Conservation (phyloP, 1,139 yeast species). For the Starmera stellimalicola region DNA sequence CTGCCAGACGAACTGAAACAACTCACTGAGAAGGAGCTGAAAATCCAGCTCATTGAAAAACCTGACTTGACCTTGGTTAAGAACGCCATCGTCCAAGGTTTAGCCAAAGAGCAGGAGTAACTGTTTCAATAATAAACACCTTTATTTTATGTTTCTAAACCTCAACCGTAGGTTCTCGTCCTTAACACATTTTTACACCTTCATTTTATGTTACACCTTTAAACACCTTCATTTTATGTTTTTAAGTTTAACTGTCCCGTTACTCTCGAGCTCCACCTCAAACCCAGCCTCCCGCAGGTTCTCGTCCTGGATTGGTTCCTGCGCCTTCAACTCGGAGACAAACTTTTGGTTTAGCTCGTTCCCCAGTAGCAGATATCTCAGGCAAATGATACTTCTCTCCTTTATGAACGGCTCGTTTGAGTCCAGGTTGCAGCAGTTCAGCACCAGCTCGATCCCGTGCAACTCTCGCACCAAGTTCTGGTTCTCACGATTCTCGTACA, state of each 20-base stretch:
- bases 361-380: conserved; percentile 54
- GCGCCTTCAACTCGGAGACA: conserved; percentile 57
- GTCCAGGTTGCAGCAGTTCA: conserved; percentile 81
- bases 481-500: conserved; percentile 38
- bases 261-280: conserved; percentile 41
- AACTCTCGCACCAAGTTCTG: conserved; percentile 61
- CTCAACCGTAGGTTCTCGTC: conserved; percentile 1
- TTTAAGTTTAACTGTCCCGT: conserved; percentile 41
- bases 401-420: conserved; percentile 82
- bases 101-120: conserved; percentile 35
- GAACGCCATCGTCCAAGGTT: conserved; percentile 60
- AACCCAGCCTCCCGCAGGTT: conserved; percentile 47
- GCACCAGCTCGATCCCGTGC: conserved; percentile 61
- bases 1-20: conserved; percentile 80
- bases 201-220: neutral
- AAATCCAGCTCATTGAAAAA: conserved; percentile 64
- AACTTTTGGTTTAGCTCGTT: conserved; percentile 65
- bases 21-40: conserved; percentile 62
- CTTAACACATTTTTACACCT: neutral
- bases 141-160: neutral
- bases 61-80: conserved; percentile 70
- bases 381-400: conserved; percentile 74
- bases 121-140: neutral
- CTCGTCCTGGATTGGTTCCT: conserved; percentile 39
- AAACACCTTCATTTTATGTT: conserved; percentile 4